Percentiles rank a stretch among this genome's conserved stretches.
Conservation (phyloP, 2,329 filamentous ascomycete genomes). For the Zymoseptoria ardabiliae region DNA sequence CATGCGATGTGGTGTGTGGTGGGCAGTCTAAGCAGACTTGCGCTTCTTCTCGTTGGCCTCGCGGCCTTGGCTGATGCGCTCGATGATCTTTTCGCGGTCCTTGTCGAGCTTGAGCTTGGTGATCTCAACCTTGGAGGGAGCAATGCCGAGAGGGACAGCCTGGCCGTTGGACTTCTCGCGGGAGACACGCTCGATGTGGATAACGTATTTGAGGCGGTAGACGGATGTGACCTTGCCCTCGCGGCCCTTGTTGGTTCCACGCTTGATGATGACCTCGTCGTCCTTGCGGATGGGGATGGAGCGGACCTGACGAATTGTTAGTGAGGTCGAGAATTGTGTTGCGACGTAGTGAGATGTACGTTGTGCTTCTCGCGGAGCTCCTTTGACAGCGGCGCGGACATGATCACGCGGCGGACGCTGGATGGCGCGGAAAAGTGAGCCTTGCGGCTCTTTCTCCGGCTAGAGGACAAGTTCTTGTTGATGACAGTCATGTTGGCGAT, state of each 20-base stretch:
- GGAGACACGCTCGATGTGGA: constrained; percentile 94
- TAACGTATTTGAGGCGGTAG: constrained; percentile 96
- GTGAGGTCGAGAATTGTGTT: constrained; percentile 3
- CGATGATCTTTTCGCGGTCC: constrained; percentile 82
- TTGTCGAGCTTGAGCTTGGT: constrained; percentile 98
- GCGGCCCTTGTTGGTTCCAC: constrained; percentile 91
- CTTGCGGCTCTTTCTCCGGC: constrained; percentile 97
- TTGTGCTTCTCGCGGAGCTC: constrained; percentile 99
- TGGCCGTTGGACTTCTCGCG: constrained; percentile 98
- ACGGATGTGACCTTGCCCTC: constrained; percentile 98
- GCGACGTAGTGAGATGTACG: constrained; percentile 44
- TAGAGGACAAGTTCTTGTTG: constrained; percentile 62
- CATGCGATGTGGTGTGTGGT: neutral
- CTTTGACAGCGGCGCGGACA: constrained; percentile 93
- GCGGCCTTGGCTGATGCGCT: constrained; percentile 73
- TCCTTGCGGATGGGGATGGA: constrained; percentile 96
- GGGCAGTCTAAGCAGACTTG: constrained; percentile 10
- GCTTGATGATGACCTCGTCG: constrained; percentile 71
- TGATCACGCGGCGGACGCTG: constrained; percentile 88
- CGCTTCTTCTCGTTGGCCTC: constrained; percentile 58
- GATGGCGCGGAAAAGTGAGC: constrained; percentile 95
- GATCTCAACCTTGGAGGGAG: constrained; percentile 95
- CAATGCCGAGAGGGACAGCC: constrained; percentile 87
- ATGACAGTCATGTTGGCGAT: constrained; percentile 63
- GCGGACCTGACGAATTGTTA: constrained; percentile 59